Evolutionary conservation across 176 grass and related monocot species (phyloP).

Genomic region (Lolium rigidum): DNA sequence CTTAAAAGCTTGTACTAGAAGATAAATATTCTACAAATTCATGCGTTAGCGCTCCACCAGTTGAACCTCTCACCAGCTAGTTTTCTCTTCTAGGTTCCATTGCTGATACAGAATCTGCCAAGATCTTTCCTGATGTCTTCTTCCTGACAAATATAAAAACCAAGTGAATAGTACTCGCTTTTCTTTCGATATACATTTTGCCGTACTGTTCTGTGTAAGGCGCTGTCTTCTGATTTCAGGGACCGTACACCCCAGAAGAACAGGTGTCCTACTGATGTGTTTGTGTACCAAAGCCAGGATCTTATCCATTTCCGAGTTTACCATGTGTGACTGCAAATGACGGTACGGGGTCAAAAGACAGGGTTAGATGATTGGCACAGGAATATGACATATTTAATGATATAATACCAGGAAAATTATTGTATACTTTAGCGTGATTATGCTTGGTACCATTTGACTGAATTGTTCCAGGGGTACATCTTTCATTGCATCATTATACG

Average conservation of each 20-base stretch:
- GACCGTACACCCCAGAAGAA: background rate
- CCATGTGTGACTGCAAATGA: background rate
- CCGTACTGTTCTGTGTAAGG: background rate
- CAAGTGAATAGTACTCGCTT: background rate
- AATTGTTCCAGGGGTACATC: background rate
- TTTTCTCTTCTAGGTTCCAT: conserved; percentile 26
- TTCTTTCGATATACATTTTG: conserved; percentile 4
- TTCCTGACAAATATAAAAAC: conserved; percentile 2
- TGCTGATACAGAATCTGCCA: background rate
- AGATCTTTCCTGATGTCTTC: conserved; percentile 35
- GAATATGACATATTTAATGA: background rate
- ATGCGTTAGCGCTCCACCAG: conserved; percentile 6
- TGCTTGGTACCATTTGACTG: background rate
- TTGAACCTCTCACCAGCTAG: conserved; percentile 7
- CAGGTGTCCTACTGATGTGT: conserved; percentile 11
- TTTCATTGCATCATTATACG: background rate
- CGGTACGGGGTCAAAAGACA: background rate
- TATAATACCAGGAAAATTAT: background rate
- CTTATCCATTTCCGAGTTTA: background rate
- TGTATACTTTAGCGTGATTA: background rate
- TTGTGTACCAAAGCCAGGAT: conserved; percentile 4
- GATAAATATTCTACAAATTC: background rate
- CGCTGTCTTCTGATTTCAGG: background rate
- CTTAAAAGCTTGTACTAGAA: background rate
- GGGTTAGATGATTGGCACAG: background rate